Percentiles rank a stretch among this genome's conserved stretches.
Conservation (phyloP, 2,329 filamentous ascomycete genomes). For the Fusarium scirpi region DNA sequence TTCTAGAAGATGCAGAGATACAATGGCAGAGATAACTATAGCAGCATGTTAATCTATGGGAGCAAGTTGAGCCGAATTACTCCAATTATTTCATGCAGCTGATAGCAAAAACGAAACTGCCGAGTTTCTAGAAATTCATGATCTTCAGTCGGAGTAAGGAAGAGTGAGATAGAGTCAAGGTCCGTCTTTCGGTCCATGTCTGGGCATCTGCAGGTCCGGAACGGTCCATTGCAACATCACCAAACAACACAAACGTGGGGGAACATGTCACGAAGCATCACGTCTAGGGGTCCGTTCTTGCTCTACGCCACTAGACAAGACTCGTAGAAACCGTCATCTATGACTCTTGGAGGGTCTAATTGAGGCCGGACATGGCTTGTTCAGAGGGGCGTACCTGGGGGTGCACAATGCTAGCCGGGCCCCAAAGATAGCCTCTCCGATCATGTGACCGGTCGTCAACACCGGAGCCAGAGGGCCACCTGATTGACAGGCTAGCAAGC, state of each 20-base stretch:
- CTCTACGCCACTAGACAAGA: conserved; percentile 12
- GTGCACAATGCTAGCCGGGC: conserved; percentile 33
- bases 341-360: conserved; percentile 28
- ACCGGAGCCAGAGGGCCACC: conserved; percentile 30
- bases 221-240: conserved; percentile 26
- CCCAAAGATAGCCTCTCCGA: conserved; percentile 33
- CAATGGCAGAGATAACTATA: background rate
- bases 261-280: conserved; percentile 5
- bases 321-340: conserved; percentile 28
- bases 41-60: background rate
- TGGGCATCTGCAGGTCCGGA: conserved; percentile 33
- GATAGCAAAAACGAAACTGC: conserved; percentile 10
- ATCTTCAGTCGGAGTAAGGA: conserved; percentile 8
- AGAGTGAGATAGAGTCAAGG: background rate
- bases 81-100: background rate
- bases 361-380: conserved; percentile 37
- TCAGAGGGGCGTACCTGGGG: conserved; percentile 12
- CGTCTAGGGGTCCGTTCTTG: conserved; percentile 1
- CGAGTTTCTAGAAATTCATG: conserved; percentile 17
- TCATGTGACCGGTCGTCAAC: conserved; percentile 32
- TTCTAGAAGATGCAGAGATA: background rate
- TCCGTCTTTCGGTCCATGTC: conserved; percentile 3
- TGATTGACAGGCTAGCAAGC: conserved; percentile 26
- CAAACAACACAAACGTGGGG: conserved; percentile 29
- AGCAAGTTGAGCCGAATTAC: conserved; percentile 22